A percentile compares a stretch with the other conserved stretches of the same genome.
Conservation (phyloP, 306 rosid genomes). For the Pterocarpus macrocarpus region DNA sequence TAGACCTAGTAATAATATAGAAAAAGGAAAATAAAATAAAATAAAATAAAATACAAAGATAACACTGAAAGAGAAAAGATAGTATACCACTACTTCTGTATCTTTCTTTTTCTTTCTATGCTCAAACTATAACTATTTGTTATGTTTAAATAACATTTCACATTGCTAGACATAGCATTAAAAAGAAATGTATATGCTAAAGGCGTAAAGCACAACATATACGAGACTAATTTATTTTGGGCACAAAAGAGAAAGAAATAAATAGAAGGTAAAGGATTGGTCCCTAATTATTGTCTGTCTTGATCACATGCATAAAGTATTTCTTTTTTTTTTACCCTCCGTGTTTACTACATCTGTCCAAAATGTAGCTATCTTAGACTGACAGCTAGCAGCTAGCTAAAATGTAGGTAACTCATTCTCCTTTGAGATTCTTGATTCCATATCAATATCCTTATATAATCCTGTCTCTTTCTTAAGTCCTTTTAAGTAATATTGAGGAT, state of each 20-base stretch:
- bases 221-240: background rate
- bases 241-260: no score
- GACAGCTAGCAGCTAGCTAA: background rate
- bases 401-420: no score
- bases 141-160: no score
- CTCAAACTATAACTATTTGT: no score
- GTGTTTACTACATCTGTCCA: no score
- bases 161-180: background rate
- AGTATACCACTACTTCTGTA: no score
- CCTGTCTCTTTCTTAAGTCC: constrained; percentile 7
- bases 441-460: background rate
- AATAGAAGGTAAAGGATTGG: background rate
- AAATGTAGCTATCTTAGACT: background rate
- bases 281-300: background rate
- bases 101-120: no score
- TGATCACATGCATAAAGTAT: background rate
- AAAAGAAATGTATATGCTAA: background rate
- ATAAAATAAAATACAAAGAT: no score
- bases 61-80: no score
- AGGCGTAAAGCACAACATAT: background rate
- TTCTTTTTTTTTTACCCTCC: background rate
- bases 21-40: no score
- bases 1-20: no score
- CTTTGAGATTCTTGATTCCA: background rate
- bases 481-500: background rate